These are phyloP conservation scores for Tolypocladium capitatum DNA, from an alignment of 2,329 filamentous ascomycete genomes.

Conservation along the genomic window DNA sequence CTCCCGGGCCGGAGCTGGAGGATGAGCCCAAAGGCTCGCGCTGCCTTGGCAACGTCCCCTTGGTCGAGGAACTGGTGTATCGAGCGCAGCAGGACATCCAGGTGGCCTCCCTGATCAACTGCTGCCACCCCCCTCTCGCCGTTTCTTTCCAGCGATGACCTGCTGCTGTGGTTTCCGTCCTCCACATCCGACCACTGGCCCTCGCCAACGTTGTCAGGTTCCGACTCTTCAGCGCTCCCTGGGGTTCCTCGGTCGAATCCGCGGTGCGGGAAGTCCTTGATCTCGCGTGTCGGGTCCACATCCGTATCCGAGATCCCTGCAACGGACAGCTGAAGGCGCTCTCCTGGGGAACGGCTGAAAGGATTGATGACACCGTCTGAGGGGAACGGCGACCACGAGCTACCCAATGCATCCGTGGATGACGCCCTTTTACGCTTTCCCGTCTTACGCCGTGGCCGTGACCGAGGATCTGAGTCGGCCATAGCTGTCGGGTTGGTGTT, in stretches of 20 bases:
- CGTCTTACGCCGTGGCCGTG: not conserved
- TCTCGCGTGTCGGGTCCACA: conserved; percentile 23
- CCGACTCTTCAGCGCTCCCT: not conserved
- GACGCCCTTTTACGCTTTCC: not conserved
- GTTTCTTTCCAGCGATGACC: conserved; percentile 12
- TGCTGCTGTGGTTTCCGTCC: conserved; percentile 11
- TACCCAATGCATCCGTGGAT: not conserved
- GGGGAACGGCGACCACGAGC: conserved; percentile 8
- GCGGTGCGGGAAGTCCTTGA: conserved; percentile 39
- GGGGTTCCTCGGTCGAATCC: conserved; percentile 6
- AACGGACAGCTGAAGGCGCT: conserved; percentile 37
- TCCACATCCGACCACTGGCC: conserved; percentile 26
- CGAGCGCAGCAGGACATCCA: conserved; percentile 54
- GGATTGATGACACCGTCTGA: conserved; percentile 35
- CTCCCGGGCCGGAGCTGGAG: conserved; percentile 35
- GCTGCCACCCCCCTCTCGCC: not conserved
- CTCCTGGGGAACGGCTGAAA: conserved; percentile 37
- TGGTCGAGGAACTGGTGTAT: conserved; percentile 60
- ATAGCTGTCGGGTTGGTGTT: not conserved
- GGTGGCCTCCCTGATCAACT: conserved; percentile 28
- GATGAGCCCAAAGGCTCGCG: conserved; percentile 62
- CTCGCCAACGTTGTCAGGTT: not conserved
- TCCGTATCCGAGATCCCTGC: conserved; percentile 39
- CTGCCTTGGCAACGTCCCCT: conserved; percentile 58
- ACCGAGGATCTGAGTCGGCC: not conserved